phyloP scores from a whole-genome alignment of 106 monocot genomes.

The Gastrodia elata region DNA sequence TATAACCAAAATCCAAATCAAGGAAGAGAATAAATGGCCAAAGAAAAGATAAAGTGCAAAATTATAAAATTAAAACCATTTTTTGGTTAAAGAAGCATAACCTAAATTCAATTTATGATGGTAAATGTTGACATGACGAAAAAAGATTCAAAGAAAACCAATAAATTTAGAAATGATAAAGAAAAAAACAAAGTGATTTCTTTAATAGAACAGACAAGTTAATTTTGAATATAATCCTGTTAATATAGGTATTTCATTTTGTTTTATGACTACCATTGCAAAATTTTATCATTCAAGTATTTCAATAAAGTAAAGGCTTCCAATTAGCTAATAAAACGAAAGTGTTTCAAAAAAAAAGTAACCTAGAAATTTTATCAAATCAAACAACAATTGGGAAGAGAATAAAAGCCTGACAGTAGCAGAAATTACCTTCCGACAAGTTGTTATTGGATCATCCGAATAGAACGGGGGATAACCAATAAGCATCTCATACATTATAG shows the following conservation, averaged over 20 bases:
- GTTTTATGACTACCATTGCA: not conserved
- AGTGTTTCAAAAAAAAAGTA: not conserved
- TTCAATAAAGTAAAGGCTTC: not conserved
- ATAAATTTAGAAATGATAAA: no score
- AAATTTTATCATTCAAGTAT: not conserved
- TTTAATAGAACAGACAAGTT: not conserved
- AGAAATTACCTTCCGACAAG: conserved; percentile 79
- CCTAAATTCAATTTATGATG: not conserved
- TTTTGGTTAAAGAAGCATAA: not conserved
- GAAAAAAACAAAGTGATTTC: not conserved
- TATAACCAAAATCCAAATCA: not conserved
- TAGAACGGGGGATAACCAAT: conserved; percentile 96
- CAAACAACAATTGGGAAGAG: not conserved
- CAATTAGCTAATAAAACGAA: not conserved
- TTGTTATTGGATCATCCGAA: conserved; percentile 93
- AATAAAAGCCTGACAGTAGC: not conserved
- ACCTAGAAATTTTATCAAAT: no score
- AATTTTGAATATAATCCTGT: not conserved
- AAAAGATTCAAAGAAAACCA: not conserved
- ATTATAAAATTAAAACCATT: not conserved
- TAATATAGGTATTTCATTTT: not conserved
- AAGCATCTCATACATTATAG: conserved; percentile 99
- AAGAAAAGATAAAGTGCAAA: not conserved
- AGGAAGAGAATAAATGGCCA: not conserved
- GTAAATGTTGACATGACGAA: not conserved